These are phyloP conservation scores for Candida nonsorbophila DNA, from an alignment of 805 yeast species.

Conservation along the genomic window DNA sequence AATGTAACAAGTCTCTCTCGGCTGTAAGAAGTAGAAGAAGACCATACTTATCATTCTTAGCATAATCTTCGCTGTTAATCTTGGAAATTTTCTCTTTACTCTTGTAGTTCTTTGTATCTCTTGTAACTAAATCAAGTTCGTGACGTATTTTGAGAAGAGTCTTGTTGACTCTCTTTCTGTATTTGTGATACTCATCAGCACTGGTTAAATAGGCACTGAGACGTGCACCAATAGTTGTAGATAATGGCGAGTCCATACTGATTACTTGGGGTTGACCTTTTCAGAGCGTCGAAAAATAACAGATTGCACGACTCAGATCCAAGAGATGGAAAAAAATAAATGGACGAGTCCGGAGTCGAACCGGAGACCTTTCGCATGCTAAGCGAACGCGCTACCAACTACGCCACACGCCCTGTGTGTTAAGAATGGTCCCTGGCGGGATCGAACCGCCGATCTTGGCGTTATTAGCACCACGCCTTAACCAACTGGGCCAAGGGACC, in stretches of 20 bases:
- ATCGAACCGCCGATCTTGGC: conserved; percentile 80
- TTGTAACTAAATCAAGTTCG: conserved; percentile 55
- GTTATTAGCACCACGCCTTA: conserved; percentile 51
- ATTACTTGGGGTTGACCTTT: neutral
- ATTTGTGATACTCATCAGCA: conserved; percentile 63
- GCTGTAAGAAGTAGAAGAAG: conserved; percentile 57
- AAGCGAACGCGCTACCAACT: conserved; percentile 48
- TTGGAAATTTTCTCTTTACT: conserved; percentile 42
- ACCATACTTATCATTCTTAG: conserved; percentile 47
- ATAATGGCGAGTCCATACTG: conserved; percentile 39
- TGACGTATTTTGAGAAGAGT: conserved; percentile 61
- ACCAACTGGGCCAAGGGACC: conserved; percentile 54
- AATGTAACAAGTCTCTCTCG: conserved; percentile 72
- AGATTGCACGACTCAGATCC: neutral
- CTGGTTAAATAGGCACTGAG: conserved; percentile 58
- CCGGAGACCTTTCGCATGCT: conserved; percentile 48
- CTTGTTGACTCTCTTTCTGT: conserved; percentile 58
- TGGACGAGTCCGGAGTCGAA: conserved; percentile 41
- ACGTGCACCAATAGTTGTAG: conserved; percentile 50
- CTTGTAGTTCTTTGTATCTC: conserved; percentile 60
- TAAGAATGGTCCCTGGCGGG: conserved; percentile 70
- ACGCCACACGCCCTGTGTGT: conserved; percentile 39
- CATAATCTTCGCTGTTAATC: conserved; percentile 47
- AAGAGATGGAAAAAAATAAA: conserved; percentile 14
- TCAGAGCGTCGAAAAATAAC: neutral